These are phyloP conservation scores for Nothopassalora personata DNA, from an alignment of 2,329 filamentous ascomycete species.

Conservation along the genomic window DNA sequence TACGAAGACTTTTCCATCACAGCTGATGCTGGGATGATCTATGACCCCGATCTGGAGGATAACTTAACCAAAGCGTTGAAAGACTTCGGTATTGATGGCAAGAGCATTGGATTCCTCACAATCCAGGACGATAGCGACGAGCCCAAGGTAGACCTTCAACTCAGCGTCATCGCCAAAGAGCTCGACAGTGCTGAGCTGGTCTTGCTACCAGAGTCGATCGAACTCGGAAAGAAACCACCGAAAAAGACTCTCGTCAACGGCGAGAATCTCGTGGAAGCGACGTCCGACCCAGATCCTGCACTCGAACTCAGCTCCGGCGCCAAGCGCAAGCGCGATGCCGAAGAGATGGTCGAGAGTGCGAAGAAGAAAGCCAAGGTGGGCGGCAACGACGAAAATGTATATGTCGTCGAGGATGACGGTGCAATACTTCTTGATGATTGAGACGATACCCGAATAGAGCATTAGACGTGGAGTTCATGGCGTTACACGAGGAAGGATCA, in stretches of 20 bases:
- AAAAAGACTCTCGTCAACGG: slow-evolving; percentile 16
- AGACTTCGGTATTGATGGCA: slow-evolving; percentile 64
- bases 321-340: slow-evolving; percentile 30
- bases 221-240: slow-evolving; percentile 19
- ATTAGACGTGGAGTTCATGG: background rate
- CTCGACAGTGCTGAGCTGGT: slow-evolving; percentile 9
- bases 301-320: slow-evolving; percentile 1
- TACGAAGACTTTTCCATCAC: slow-evolving; percentile 76
- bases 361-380: slow-evolving; percentile 23
- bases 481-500: background rate
- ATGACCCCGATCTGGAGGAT: slow-evolving; percentile 83
- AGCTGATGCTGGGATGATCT: slow-evolving; percentile 65
- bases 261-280: slow-evolving; percentile 12
- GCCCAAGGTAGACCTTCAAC: slow-evolving; percentile 72
- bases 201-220: slow-evolving; percentile 15
- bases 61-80: slow-evolving; percentile 74
- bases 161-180: slow-evolving; percentile 37
- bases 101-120: slow-evolving; percentile 68
- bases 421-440: slow-evolving; percentile 27
- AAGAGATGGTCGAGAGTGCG: slow-evolving; percentile 19
- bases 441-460: background rate
- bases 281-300: background rate
- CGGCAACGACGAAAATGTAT: slow-evolving; percentile 12
- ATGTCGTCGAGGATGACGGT: slow-evolving; percentile 26
- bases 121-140: slow-evolving; percentile 79